These are phyloP conservation scores for Backusella australiensis DNA, from an alignment of 192 early-diverging fungal species.

Conservation along the genomic window DNA sequence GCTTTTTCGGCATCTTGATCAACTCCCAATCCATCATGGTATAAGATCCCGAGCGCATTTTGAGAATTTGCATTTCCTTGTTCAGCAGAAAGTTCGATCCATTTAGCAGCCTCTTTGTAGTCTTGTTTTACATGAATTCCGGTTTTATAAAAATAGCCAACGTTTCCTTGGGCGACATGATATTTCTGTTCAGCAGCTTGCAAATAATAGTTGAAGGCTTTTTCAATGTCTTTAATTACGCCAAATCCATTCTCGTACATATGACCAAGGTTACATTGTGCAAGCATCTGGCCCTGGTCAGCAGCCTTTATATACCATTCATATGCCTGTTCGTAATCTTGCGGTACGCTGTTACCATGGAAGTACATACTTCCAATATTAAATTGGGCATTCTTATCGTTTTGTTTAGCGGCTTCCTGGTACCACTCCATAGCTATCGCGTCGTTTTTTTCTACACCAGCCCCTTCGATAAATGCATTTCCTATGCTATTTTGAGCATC, in stretches of 20 bases:
- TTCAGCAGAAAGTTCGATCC: conserved; percentile 71
- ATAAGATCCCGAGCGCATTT: conserved; percentile 82
- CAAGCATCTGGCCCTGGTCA: conserved; percentile 15
- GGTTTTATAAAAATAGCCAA: conserved; percentile 88
- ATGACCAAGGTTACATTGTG: conserved; percentile 28
- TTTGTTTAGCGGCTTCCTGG: conserved; percentile 31
- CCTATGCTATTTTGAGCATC: conserved; percentile 20
- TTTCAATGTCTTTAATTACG: conserved; percentile 53
- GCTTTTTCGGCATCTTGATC: conserved; percentile 55
- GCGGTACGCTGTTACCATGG: conserved; percentile 23
- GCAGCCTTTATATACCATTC: conserved; percentile 39
- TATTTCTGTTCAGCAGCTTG: conserved; percentile 60
- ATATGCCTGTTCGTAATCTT: conserved; percentile 17
- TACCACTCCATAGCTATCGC: conserved; percentile 35
- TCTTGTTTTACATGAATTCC: conserved; percentile 76
- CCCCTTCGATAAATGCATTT: conserved; percentile 21
- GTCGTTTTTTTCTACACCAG: conserved; percentile 22
- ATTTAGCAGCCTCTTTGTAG: conserved; percentile 61
- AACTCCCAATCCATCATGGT: conserved; percentile 64
- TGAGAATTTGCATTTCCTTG: conserved; percentile 61
- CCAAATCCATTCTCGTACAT: conserved; percentile 41
- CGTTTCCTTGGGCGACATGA: conserved; percentile 69
- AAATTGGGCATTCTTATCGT: conserved; percentile 17
- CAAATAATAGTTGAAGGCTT: conserved; percentile 68
- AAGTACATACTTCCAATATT: conserved; percentile 28